Conservation (phyloP, 495 filamentous ascomycete species). For the Geopyxis carbonaria region DNA sequence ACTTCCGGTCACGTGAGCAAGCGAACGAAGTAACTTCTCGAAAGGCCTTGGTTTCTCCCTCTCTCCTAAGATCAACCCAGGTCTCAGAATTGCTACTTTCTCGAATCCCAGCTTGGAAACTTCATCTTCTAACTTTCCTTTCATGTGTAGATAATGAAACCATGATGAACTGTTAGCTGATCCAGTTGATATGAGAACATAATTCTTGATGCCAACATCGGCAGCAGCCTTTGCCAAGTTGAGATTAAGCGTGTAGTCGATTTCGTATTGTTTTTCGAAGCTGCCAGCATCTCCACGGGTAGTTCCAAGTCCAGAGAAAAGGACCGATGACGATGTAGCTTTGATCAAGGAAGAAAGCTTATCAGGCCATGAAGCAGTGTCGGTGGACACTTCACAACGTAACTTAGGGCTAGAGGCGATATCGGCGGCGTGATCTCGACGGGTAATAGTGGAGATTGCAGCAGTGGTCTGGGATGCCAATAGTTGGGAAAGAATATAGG, state of each 20-base stretch:
- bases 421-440: conserved; percentile 32
- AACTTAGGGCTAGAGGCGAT: conserved; percentile 31
- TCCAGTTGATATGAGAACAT: conserved; percentile 47
- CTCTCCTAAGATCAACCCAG: conserved; percentile 56
- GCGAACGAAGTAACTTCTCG: conserved; percentile 32
- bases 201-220: conserved; percentile 44
- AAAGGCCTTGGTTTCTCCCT: conserved; percentile 40
- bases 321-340: conserved; percentile 38
- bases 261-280: conserved; percentile 55
- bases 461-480: conserved; percentile 30
- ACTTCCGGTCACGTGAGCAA: conserved; percentile 39
- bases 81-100: conserved; percentile 52
- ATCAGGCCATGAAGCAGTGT: conserved; percentile 39
- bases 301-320: conserved; percentile 51
- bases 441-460: conserved; percentile 40
- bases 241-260: conserved; percentile 59
- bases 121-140: conserved; percentile 63
- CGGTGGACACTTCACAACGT: conserved; percentile 30
- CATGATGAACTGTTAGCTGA: conserved; percentile 33
- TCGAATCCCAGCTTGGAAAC: conserved; percentile 55
- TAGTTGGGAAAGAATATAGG: conserved; percentile 39
- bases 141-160: conserved; percentile 53
- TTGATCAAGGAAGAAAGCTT: conserved; percentile 32
- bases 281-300: conserved; percentile 48
- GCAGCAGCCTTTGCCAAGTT: conserved; percentile 50